Percentiles rank a stretch among this genome's conserved stretches.
phyloP scores from a whole-genome alignment of 2,329 filamentous ascomycete species.

The Cladosporium sp. region DNA sequence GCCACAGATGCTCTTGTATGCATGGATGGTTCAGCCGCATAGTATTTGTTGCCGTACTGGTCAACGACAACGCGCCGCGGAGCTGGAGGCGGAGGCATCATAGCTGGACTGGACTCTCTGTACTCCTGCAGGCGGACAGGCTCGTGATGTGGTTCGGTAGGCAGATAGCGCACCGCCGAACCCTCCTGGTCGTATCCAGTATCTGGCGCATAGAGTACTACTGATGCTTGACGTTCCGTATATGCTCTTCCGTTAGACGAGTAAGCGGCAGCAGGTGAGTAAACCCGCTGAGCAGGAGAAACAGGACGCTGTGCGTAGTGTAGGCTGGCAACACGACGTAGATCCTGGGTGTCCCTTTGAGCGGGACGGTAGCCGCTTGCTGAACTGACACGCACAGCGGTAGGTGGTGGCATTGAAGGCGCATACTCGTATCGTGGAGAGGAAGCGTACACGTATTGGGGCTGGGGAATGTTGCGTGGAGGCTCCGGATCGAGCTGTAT shows the following conservation, averaged over 20 bases:
- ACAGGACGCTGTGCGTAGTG: constrained; percentile 41
- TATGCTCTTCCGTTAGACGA: constrained; percentile 39
- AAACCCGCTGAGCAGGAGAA: constrained; percentile 36
- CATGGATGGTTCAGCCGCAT: constrained; percentile 44
- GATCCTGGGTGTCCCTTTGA: constrained; percentile 40
- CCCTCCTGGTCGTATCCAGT: constrained; percentile 31
- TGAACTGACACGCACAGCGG: constrained; percentile 34
- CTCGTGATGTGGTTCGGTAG: constrained; percentile 32
- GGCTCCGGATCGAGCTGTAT: constrained; percentile 32
- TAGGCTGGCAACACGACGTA: constrained; percentile 43
- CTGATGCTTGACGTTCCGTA: constrained; percentile 26
- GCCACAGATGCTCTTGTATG: constrained; percentile 47
- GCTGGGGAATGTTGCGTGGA: constrained; percentile 35
- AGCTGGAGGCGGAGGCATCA: constrained; percentile 43
- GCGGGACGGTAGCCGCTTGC: constrained; percentile 29
- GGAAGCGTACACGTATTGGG: constrained; percentile 35
- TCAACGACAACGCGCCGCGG: constrained; percentile 66
- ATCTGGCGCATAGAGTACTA: not conserved
- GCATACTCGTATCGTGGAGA: constrained; percentile 6
- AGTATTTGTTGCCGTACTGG: constrained; percentile 75
- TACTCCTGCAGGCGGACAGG: constrained; percentile 20
- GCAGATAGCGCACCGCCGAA: constrained; percentile 33
- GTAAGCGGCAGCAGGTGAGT: constrained; percentile 33
- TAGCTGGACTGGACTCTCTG: constrained; percentile 30
- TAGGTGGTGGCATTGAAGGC: constrained; percentile 27